Evolutionary conservation across 2,329 filamentous ascomycete genomes (phyloP).

Genomic region (Pyrenophora seminiperda): DNA sequence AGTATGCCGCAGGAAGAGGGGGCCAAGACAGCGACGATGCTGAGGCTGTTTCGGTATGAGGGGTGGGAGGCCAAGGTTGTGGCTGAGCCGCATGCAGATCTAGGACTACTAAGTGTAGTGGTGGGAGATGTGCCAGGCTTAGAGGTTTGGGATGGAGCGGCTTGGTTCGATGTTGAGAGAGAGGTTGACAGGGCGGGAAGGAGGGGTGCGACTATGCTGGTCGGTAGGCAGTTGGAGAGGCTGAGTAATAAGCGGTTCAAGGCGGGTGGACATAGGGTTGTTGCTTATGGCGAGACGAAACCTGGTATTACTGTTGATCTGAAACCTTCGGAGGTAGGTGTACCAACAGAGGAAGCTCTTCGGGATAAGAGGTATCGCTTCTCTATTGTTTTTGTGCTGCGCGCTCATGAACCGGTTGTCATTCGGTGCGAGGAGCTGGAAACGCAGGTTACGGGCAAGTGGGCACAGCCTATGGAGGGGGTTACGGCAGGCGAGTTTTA

Average conservation of each 20-base stretch:
- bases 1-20: conserved; percentile 26
- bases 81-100: conserved; percentile 45
- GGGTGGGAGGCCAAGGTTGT: conserved; percentile 43
- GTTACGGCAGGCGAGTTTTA: conserved; percentile 42
- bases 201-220: conserved; percentile 35
- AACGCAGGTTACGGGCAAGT: conserved; percentile 39
- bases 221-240: conserved; percentile 39
- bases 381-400: conserved; percentile 46
- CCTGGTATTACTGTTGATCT: background rate
- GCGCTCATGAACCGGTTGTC: conserved; percentile 37
- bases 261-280: conserved; percentile 44
- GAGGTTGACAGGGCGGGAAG: conserved; percentile 22
- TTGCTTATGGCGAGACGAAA: conserved; percentile 33
- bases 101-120: conserved; percentile 43
- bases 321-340: background rate
- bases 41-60: conserved; percentile 46
- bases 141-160: conserved; percentile 40
- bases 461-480: conserved; percentile 28
- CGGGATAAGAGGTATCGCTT: conserved; percentile 34
- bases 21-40: conserved; percentile 43
- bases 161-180: conserved; percentile 38
- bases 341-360: too few species aligned
- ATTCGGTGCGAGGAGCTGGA: conserved; percentile 36
- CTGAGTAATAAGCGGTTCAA: conserved; percentile 37
- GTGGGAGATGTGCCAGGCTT: conserved; percentile 46